Base-by-base conservation (phyloP, 1,139 yeast genomes). In the Blastobotrys elegans region DNA sequence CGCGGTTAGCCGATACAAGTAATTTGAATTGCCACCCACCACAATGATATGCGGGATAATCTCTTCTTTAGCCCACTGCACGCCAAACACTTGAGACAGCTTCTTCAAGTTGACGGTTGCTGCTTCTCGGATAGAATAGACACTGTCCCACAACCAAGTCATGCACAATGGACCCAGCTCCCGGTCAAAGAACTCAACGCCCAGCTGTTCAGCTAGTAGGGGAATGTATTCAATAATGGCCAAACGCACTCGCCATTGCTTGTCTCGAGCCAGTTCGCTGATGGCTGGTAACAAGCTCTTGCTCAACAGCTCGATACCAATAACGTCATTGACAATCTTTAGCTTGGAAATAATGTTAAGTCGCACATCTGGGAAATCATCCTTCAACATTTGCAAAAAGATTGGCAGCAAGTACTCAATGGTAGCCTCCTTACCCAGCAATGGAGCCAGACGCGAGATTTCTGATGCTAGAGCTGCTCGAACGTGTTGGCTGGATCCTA, bases 91-190 rank as follows among this genome's bases (percentile, higher is more conserved):
- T 54, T 77, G 77, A 3, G 96, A 82, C 59, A 94, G 74, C 59
- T 84, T 83, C 57, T 79, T 82, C 59, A 92, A 73, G 65, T 90
- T 94, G 52, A 75, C 70, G 31, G 94, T 96, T 1, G 97, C 97
- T 13, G 98, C 98, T 59, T 89, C 95, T 67, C 99, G 81, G 54
- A 94, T 90, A 6, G 97, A 92, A 68, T 80, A 92, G 36, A 94
- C 98, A 14, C 94, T 86, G 69, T 94, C 99, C 96, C 97, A 90
- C 56, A 94, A 74, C 97, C 98, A 94, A 20, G 92, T 85, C 80
- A 94, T 79, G 63, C 97, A 94, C 57, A 94, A 73, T 43, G 86
- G 82, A 53, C 95, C 90, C 58, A 94, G 74, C 61, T 92, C 96
- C 62, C 87, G 84, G 66, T 92, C 94, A 69, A 94, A 94, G 64